phyloP scores from a whole-genome alignment of 257 asterid species.

The Solanum ossicruentum region DNA sequence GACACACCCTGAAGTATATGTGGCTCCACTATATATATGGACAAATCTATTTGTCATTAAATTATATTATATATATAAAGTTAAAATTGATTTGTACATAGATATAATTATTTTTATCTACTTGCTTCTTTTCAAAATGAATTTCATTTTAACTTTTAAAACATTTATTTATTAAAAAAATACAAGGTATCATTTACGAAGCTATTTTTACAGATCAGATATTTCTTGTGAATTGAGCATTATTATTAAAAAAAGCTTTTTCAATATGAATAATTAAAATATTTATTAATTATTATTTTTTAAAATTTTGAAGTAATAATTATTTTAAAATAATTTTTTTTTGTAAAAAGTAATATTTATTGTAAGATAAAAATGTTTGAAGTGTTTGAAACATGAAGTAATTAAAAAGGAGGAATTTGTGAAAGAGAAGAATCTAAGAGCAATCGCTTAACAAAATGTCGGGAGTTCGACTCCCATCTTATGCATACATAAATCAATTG shows the following conservation, averaged over 20 bases:
- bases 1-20: not conserved
- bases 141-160: not conserved
- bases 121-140: not conserved
- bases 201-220: not conserved
- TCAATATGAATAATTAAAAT: not conserved
- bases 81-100: not conserved
- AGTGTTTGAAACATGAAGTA: too few species aligned
- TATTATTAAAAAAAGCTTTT: not conserved
- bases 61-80: not conserved
- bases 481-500: accelerated
- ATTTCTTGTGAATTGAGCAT: not conserved
- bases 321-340: too few species aligned
- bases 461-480: accelerated
- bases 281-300: too few species aligned
- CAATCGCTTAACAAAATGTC: not conserved
- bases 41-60: not conserved
- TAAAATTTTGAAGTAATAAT: not conserved
- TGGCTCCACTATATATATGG: not conserved
- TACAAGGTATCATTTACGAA: not conserved
- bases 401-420: not conserved
- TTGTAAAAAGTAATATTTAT: too few species aligned
- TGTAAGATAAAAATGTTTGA: too few species aligned
- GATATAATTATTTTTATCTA: not conserved
- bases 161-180: not conserved
- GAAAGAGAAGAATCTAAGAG: not conserved